A percentile compares a stretch with the other conserved stretches of the same genome.
These are phyloP conservation scores for Salix koriyanagi DNA, from an alignment of 345 rosid species.

Conservation along the genomic window DNA sequence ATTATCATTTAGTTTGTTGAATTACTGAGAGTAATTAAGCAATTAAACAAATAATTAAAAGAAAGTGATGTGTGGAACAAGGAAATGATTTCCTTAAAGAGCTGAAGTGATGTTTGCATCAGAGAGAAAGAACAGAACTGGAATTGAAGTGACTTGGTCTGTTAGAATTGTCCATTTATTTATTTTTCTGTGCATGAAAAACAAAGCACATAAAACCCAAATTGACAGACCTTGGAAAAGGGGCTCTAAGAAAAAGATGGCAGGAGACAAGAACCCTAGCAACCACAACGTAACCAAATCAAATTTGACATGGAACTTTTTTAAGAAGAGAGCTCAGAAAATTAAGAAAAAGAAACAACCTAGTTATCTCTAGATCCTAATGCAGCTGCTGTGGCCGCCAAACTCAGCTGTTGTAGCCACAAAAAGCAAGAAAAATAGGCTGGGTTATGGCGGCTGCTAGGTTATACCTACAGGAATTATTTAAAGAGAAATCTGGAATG, in stretches of 20 bases:
- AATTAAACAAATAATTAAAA: neutral
- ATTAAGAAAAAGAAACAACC: constrained; percentile 4
- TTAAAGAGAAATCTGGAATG: constrained; percentile 11
- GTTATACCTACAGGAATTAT: constrained; percentile 2
- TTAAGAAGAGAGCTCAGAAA: constrained; percentile 15
- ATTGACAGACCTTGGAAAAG: constrained; percentile 11
- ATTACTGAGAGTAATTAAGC: neutral
- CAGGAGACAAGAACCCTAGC: constrained; percentile 46
- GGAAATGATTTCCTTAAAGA: no score
- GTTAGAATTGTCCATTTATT: constrained; percentile 22
- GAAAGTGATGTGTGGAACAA: neutral
- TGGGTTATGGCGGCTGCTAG: constrained; percentile 38
- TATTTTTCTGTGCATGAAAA: neutral
- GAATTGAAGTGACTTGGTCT: constrained; percentile 48
- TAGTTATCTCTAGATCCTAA: constrained; percentile 15
- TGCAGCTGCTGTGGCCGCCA: constrained; percentile 8
- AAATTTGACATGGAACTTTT: constrained; percentile 3
- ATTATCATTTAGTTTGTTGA: neutral
- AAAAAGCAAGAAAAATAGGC: constrained; percentile 26
- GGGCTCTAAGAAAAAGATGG: constrained; percentile 4
- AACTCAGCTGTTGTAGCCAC: constrained; percentile 23
- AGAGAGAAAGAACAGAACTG: constrained; percentile 7
- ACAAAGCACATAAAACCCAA: constrained; percentile 25
- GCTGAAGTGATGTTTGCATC: constrained; percentile 21
- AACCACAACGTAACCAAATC: constrained; percentile 39